Evolutionary conservation across 139 green algal genomes (phyloP).

Genomic region (Pseudopediastrum boryanum): DNA sequence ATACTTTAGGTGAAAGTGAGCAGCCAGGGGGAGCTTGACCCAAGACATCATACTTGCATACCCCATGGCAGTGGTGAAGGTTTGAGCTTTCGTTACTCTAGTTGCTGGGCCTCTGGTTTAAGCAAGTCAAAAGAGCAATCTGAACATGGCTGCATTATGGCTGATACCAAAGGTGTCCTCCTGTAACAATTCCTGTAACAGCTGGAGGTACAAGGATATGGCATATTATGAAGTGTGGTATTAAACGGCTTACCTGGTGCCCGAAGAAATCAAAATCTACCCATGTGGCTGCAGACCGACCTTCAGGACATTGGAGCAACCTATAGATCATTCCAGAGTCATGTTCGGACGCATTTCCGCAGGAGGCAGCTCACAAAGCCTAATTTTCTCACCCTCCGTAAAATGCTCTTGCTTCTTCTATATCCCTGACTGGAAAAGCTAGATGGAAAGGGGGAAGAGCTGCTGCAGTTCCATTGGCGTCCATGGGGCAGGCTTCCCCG

Average conservation of each 20-base stretch:
- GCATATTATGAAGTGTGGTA: too few species aligned
- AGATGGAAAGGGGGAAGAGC: slow-evolving; percentile 77
- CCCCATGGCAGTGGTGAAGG: neutral
- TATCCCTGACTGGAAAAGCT: slow-evolving; percentile 76
- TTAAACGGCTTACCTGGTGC: slow-evolving; percentile 62
- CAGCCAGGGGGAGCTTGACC: too few species aligned
- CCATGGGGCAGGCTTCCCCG: too few species aligned
- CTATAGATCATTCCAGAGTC: slow-evolving; percentile 32
- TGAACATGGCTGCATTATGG: neutral
- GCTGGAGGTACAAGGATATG: too few species aligned
- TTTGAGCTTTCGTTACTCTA: neutral
- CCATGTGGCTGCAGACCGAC: slow-evolving; percentile 64
- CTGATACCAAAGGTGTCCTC: neutral
- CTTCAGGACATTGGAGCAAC: slow-evolving; percentile 68
- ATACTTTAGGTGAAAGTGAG: too few species aligned
- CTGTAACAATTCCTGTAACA: neutral
- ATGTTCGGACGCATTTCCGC: neutral
- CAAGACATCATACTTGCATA: too few species aligned
- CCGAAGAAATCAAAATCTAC: slow-evolving; percentile 84
- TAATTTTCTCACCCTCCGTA: slow-evolving; percentile 61
- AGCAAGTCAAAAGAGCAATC: neutral
- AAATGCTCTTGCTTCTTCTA: slow-evolving; percentile 68
- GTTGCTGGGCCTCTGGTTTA: neutral
- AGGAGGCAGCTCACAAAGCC: neutral
- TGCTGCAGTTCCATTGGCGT: too few species aligned